Evolutionary conservation across 148 eudicot genomes (phyloP), one percentile per base, ranked within the genome.

Genomic region (Rhododendron henanense): DNA sequence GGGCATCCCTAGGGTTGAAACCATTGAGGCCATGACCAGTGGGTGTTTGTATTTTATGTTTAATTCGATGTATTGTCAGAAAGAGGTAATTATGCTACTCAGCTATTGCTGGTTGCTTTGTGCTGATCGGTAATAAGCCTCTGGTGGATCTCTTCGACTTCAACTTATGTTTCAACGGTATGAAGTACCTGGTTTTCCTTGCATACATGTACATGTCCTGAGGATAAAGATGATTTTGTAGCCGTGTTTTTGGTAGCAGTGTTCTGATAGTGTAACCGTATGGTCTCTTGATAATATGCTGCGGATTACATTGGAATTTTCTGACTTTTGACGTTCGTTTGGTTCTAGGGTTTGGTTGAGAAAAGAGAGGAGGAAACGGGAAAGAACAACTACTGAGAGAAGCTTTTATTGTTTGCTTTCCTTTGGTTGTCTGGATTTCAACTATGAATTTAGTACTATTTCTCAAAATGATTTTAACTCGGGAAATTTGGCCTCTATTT

Each of bases 1-100:
- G 98, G 44, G 94, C 94, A 1, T 48, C 89, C 33, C 98, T 95
- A 82, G 99, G 98, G 65, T 13, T 97, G 78, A 91, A 93, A 84
- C 98, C 98, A n/a, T 85, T 94, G 91, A 90, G 86, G 87, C 35
- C 76, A 31, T 93, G 88, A 89, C 4, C 1, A 88, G 19, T 18
- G 23, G 45, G 2, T 55, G 83, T 16, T 59, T 67, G n/a, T 13
- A 45, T 83, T n/a, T n/a, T 48, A 21, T 33, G 81, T 13, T 28
- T 69, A 69, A 69, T 69, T 10, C 14, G 37, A 31, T 69, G 39
- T 69, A 69, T 69, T 10, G 35, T 25, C 37, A 31, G 18, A 69
- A 69, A 69, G 15, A 67, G 75, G 75, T 69, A 28, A 69, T 25
- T 28, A 3, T 11, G 75, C 74, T 69, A 31, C 75, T 69, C 18